Base-by-base conservation (phyloP, 768 basidiomycete genomes). In the Lepiota brunneoincarnata region DNA sequence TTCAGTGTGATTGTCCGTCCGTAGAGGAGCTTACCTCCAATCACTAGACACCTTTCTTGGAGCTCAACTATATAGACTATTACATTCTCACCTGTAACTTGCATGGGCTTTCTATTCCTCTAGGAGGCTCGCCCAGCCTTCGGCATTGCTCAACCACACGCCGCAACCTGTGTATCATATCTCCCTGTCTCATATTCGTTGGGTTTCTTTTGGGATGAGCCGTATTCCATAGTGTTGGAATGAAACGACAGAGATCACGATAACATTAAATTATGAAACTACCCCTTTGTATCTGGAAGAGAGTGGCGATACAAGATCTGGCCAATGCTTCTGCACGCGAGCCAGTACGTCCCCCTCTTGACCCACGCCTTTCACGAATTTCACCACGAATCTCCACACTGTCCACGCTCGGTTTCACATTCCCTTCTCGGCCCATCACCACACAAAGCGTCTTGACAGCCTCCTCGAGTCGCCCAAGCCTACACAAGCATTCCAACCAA, bases 401-500 rank as follows among this genome's bases (percentile, higher is more conserved):
- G 44, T 79, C 74, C 31, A 69, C 54, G 51, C 83, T 74, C 0
- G 86, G 83, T 39, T 69, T 62, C 10, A 26, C 45, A 47, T 81
- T 66, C 4, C 72, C 75, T 2, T 67, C 54, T 51, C 75, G 71
- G 18, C 74, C 75, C 86, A 94, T 91, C 58, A 86, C 81, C 54
- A 79, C 48, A 55, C 86, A 85, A 17, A 86, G 75, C 15, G 82
- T 72, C 63, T 78, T 77, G 39, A 83, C 64, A 1, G 91, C 94
- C 20, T 89, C 86, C 18, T 84, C 78, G 28, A 91, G 60, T 61
- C 75, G 73, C 7, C 82, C 79, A 43, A 83, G 64, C 20, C 93
- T 79, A 62, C 90, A 91, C n/a, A 96, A 77, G 63, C 88, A 91
- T 68, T 97, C 93, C 17, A 97, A 66, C 75, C 85, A 91, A 0